Percentiles rank a stretch among this genome's conserved stretches.
These are phyloP conservation scores for Hexamita inflata DNA, from an alignment of 208 protist species.

Conservation along the genomic window DNA sequence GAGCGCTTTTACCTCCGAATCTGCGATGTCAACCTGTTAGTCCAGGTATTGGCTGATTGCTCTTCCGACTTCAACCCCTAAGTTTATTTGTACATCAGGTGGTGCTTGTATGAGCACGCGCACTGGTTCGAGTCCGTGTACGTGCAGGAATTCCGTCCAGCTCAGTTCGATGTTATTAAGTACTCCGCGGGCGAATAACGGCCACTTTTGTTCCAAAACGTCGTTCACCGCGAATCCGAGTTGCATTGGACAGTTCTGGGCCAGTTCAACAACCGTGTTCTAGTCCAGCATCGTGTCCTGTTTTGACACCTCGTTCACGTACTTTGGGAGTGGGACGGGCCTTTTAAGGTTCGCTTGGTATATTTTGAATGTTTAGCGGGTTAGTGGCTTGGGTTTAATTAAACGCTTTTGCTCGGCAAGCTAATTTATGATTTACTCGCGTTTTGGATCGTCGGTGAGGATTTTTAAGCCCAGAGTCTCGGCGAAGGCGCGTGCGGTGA, in stretches of 20 bases:
- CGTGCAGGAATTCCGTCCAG: neutral
- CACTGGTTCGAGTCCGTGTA: neutral
- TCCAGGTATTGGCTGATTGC: neutral
- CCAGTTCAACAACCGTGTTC: neutral
- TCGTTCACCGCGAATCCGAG: slow-evolving; percentile 6
- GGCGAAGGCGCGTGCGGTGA: neutral
- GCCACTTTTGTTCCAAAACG: neutral
- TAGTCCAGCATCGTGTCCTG: neutral
- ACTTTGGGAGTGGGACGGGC: neutral
- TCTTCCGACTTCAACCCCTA: neutral
- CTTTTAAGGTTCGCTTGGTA: neutral
- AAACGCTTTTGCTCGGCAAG: neutral
- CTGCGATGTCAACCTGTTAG: neutral
- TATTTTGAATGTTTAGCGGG: neutral
- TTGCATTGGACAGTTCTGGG: neutral
- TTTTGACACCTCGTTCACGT: neutral
- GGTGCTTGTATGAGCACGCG: neutral
- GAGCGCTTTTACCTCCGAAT: no score
- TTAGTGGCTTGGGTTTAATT: slow-evolving; percentile 18
- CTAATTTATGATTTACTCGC: neutral
- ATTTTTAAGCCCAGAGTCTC: slow-evolving; percentile 7
- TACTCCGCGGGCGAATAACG: slow-evolving; percentile 13
- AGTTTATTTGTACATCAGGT: neutral
- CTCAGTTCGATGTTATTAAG: slow-evolving; percentile 17
- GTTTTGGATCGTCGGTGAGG: slow-evolving; percentile 5